A percentile compares a stretch with the other conserved stretches of the same genome.
These are phyloP conservation scores for Parietaria judaica DNA, from an alignment of 306 rosid species.

Conservation along the genomic window DNA sequence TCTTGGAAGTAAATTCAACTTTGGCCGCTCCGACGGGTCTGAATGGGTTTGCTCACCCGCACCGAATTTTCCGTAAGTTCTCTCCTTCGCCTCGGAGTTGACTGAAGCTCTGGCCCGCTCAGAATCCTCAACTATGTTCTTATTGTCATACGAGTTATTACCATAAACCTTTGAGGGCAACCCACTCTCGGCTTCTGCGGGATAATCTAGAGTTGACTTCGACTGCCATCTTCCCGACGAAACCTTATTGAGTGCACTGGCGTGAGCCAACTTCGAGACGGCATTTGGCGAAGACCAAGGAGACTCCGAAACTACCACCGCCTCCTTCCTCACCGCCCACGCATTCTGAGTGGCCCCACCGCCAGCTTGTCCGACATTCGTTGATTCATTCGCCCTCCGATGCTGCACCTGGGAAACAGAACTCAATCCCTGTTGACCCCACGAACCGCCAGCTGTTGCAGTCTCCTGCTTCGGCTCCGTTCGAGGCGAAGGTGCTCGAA, in stretches of 20 bases:
- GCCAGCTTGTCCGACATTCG: conserved; percentile 36
- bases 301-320: conserved; percentile 40
- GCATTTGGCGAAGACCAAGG: conserved; percentile 60
- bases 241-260: conserved; percentile 89
- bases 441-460: conserved; percentile 43
- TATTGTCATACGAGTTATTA: conserved; percentile 25
- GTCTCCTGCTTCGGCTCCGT: conserved; percentile 47
- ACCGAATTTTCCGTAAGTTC: conserved; percentile 37
- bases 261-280: conserved; percentile 78
- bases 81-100: conserved; percentile 32
- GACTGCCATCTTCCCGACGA: conserved; percentile 97
- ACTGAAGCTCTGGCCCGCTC: conserved; percentile 36
- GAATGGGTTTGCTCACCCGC: conserved; percentile 43
- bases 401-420: conserved; percentile 36
- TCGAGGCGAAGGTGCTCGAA: conserved; percentile 32
- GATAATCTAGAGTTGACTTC: conserved; percentile 40
- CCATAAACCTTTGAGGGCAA: conserved; percentile 29
- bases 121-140: conserved; percentile 37
- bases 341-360: conserved; percentile 52
- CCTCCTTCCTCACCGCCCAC: conserved; percentile 83
- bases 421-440: conserved; percentile 41
- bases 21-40: conserved; percentile 61
- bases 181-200: conserved; percentile 42
- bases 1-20: conserved; percentile 71
- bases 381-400: conserved; percentile 41